Conservation (phyloP, 805 yeast species). For the Citeromyces matritensis region DNA sequence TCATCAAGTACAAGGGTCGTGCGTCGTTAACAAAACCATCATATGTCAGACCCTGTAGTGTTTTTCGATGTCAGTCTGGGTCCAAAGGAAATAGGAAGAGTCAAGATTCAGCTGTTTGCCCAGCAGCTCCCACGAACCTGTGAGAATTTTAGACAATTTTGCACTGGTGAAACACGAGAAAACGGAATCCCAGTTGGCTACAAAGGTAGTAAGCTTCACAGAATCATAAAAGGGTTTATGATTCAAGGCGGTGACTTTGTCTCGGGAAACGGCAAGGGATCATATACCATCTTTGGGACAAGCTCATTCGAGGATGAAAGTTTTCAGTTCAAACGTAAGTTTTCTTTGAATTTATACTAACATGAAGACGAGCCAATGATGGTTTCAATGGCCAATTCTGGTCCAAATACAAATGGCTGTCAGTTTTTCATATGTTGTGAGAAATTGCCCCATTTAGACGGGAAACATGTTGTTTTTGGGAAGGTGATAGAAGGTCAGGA, state of each 20-base stretch:
- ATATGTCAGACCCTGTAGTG: slow-evolving; percentile 15
- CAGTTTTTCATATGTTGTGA: slow-evolving; percentile 25
- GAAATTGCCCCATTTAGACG: slow-evolving; percentile 21
- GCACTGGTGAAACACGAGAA: slow-evolving; percentile 30
- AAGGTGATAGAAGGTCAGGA: slow-evolving; percentile 25
- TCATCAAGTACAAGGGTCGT: slow-evolving; percentile 1
- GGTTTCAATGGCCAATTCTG: slow-evolving; percentile 24
- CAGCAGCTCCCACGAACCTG: slow-evolving; percentile 25
- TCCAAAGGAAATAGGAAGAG: slow-evolving; percentile 20
- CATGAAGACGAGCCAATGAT: slow-evolving; percentile 11
- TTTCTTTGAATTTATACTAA: slow-evolving; percentile 2
- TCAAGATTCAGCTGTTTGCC: slow-evolving; percentile 26
- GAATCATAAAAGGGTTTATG: slow-evolving; percentile 27
- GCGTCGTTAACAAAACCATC: neutral
- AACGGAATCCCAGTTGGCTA: slow-evolving; percentile 26
- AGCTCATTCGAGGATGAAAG: slow-evolving; percentile 27
- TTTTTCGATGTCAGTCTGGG: slow-evolving; percentile 22
- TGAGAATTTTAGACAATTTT: slow-evolving; percentile 36
- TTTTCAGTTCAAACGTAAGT: slow-evolving; percentile 16
- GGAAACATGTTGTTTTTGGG: slow-evolving; percentile 35
- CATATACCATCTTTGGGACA: slow-evolving; percentile 22
- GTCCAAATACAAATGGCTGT: slow-evolving; percentile 29
- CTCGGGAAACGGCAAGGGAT: slow-evolving; percentile 27
- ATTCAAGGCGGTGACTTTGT: slow-evolving; percentile 21
- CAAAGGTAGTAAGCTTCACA: slow-evolving; percentile 19